Percentiles rank a stretch among this genome's conserved stretches.
Evolutionary conservation across 2,329 filamentous ascomycete genomes (phyloP).

Genomic region (Fusarium sp.): DNA sequence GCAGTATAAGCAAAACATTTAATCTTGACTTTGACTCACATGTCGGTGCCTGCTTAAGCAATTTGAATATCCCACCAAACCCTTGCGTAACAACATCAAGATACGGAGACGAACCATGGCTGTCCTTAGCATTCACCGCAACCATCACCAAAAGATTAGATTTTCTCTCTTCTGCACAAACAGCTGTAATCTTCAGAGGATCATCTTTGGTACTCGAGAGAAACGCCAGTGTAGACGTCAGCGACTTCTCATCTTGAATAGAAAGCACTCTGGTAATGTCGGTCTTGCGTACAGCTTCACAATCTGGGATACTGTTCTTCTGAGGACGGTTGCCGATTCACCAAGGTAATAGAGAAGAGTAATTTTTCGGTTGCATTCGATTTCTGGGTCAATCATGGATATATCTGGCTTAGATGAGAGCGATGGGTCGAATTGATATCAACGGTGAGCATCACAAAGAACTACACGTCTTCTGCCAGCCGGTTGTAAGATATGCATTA

Average conservation of each 20-base stretch:
- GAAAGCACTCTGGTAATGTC: neutral
- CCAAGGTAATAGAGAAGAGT: constrained; percentile 30
- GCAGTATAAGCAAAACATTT: neutral
- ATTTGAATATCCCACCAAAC: constrained; percentile 26
- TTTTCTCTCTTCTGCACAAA: constrained; percentile 27
- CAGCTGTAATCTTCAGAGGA: constrained; percentile 23
- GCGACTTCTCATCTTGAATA: constrained; percentile 27
- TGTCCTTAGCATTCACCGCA: constrained; percentile 29
- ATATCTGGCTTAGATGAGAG: neutral
- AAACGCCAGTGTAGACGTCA: constrained; percentile 31
- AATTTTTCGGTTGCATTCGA: constrained; percentile 18
- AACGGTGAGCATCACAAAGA: neutral
- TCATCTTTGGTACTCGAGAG: constrained; percentile 32
- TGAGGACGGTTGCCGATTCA: neutral
- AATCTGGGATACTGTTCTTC: neutral
- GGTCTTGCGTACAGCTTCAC: neutral
- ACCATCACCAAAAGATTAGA: constrained; percentile 25
- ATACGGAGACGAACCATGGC: constrained; percentile 6
- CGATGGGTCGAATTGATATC: neutral
- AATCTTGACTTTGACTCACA: neutral
- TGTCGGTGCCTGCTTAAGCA: neutral
- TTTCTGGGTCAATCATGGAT: neutral
- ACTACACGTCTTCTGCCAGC: neutral
- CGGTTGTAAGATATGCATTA: neutral
- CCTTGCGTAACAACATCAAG: constrained; percentile 24